Conservation (phyloP, 306 rosid species). For the Castanea crenata region DNA sequence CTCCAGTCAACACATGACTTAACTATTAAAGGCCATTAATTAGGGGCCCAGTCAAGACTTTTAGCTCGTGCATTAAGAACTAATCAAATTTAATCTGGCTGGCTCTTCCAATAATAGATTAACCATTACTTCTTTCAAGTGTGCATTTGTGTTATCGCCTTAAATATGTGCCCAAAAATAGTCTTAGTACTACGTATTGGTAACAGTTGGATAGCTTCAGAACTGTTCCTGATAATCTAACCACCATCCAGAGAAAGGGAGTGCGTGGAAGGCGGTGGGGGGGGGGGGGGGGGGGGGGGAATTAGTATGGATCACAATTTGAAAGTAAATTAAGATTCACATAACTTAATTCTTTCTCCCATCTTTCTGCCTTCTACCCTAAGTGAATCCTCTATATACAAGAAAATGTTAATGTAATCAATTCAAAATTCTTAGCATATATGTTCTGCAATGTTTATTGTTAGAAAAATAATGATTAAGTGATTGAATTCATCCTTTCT, state of each 20-base stretch:
- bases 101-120: neutral
- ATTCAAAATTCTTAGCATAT: conserved; percentile 1
- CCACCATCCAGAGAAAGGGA: neutral
- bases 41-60: neutral
- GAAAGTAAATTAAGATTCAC: neutral
- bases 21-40: no score
- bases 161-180: neutral
- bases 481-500: no score
- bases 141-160: neutral
- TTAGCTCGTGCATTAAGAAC: neutral
- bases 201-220: neutral
- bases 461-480: no score
- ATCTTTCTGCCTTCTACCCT: neutral
- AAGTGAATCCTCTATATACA: conserved; percentile 1
- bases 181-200: neutral
- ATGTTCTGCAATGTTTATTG: neutral
- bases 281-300: neutral
- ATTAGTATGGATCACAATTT: neutral
- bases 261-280: no score
- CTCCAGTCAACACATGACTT: no score
- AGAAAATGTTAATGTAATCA: conserved; percentile 9
- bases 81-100: neutral
- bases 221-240: neutral
- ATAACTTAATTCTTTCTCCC: neutral
- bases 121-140: neutral